These are phyloP conservation scores for Corylus avellana DNA, from an alignment of 306 rosid species.

Conservation along the genomic window DNA sequence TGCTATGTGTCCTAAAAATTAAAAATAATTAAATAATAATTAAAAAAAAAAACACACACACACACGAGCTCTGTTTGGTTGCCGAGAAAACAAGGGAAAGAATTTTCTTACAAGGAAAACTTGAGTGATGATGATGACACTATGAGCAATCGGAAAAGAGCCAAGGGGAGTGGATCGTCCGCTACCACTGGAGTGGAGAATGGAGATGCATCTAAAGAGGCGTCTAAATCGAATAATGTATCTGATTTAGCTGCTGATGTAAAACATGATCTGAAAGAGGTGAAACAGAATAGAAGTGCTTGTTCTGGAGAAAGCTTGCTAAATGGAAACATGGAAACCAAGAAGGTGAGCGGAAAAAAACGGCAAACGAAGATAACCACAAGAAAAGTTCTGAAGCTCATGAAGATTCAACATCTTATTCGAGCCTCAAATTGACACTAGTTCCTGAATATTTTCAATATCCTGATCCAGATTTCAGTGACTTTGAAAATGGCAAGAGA, in stretches of 20 bases:
- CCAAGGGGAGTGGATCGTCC: slow-evolving; percentile 47
- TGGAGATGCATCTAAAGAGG: slow-evolving; percentile 35
- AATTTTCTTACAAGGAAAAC: slow-evolving; percentile 66
- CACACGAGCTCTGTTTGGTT: too few species aligned
- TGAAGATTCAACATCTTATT: slow-evolving; percentile 24
- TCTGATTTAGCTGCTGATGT: slow-evolving; percentile 37
- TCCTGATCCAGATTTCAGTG: slow-evolving; percentile 71
- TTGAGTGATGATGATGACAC: slow-evolving; percentile 54
- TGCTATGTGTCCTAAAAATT: too few species aligned
- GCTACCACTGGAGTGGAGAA: slow-evolving; percentile 22
- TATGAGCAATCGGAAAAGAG: slow-evolving; percentile 33
- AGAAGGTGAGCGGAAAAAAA: slow-evolving; percentile 30
- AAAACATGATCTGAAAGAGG: slow-evolving; percentile 35
- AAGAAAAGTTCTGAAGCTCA: slow-evolving; percentile 32
- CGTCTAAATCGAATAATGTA: slow-evolving; percentile 32
- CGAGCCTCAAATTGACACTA: slow-evolving; percentile 31
- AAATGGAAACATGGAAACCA: slow-evolving; percentile 30
- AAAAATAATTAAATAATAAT: too few species aligned
- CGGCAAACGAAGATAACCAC: slow-evolving; percentile 14
- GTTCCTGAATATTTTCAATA: slow-evolving; percentile 22
- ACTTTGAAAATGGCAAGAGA: slow-evolving; percentile 65
- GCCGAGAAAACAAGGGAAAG: too few species aligned
- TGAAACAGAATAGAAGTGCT: slow-evolving; percentile 30
- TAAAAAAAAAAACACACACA: too few species aligned
- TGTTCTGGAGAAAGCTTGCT: slow-evolving; percentile 32